phyloP scores from a whole-genome alignment of 345 rosid species.

The Sonneratia alba region DNA sequence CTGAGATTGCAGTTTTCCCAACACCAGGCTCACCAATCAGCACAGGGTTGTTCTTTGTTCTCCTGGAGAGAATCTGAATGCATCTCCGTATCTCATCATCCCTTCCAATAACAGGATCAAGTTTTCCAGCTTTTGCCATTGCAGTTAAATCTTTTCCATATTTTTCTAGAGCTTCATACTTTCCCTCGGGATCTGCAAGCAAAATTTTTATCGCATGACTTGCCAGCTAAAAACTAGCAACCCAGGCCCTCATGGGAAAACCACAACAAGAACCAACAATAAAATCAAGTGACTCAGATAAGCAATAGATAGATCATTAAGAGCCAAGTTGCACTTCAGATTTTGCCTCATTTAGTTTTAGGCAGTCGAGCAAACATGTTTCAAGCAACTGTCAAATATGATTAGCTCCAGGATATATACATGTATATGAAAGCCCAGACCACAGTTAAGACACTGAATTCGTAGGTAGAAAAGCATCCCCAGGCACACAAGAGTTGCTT shows the following conservation, averaged over 20 bases:
- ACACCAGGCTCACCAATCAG: slow-evolving; percentile 98
- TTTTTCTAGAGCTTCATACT: slow-evolving; percentile 90
- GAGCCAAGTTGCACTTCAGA: background rate
- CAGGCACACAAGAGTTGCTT: background rate
- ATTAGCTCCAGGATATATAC: background rate
- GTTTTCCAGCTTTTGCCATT: slow-evolving; percentile 93
- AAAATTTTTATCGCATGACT: background rate
- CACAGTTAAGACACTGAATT: too few species aligned
- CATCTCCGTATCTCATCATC: slow-evolving; percentile 99
- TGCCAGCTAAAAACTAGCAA: background rate
- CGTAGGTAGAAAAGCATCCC: too few species aligned
- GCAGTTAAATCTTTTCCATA: slow-evolving; percentile 97
- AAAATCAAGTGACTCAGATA: background rate
- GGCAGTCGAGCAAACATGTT: background rate
- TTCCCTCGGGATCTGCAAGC: slow-evolving; percentile 85
- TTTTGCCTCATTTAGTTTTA: background rate
- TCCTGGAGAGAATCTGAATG: slow-evolving; percentile 94
- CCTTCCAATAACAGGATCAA: slow-evolving; percentile 98
- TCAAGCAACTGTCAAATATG: background rate
- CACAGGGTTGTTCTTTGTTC: slow-evolving; percentile 97
- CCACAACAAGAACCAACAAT: background rate
- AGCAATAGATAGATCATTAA: background rate
- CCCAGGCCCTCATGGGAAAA: background rate
- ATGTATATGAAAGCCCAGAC: background rate
- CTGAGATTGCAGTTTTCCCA: slow-evolving; percentile 98